Base-by-base conservation (phyloP, 345 rosid genomes). In the Carallia brachiata region DNA sequence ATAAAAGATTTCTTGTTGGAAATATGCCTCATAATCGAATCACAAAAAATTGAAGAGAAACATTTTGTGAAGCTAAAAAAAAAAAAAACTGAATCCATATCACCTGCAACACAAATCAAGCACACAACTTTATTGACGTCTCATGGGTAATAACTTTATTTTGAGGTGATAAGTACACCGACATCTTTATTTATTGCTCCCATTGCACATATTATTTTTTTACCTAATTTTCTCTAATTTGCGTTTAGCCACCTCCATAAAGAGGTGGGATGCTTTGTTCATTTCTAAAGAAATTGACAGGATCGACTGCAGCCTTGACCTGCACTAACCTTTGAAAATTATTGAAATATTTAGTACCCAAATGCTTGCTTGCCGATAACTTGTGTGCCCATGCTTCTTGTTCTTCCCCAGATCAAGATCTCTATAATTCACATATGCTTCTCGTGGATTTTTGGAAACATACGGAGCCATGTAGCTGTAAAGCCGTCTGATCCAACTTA, bases 381-480 rank as follows among this genome's bases (percentile, higher is more conserved):
- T 67, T 19, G 62, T 19, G 37, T n/a, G 58, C 0, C 79, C 79
- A 0, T 30, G 34, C 8, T 19, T 19, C 48, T 62, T 75, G 47
- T 83, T 83, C 52, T 60, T 36, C 48, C 62, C 71, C 0, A 40
- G 10, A 9, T 68, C 71, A 57, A 68, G 52, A 58, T 55, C 71
- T 36, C 62, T 39, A 17, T 58, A 68, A 19, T 56, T 39, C 50
- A 44, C 71, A 6, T 57, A 67, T 12, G 62, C 71, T 55, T 7
- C 52, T 12, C 50, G 37, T 9, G 61, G 62, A 39, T 37, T 58
- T 32, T 57, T 58, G 5, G 95, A 82, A 64, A 86, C 96, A 5
- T 70, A 83, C 0, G 82, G 85, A n/a, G 83, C 65, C 88, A 87
- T 75, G 56, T 73, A 70, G 6, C 27, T 56, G 53, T 87, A 83